These are phyloP conservation scores for Phycomyces blakesleeanus DNA, from an alignment of 192 early-diverging fungal species.

Conservation along the genomic window DNA sequence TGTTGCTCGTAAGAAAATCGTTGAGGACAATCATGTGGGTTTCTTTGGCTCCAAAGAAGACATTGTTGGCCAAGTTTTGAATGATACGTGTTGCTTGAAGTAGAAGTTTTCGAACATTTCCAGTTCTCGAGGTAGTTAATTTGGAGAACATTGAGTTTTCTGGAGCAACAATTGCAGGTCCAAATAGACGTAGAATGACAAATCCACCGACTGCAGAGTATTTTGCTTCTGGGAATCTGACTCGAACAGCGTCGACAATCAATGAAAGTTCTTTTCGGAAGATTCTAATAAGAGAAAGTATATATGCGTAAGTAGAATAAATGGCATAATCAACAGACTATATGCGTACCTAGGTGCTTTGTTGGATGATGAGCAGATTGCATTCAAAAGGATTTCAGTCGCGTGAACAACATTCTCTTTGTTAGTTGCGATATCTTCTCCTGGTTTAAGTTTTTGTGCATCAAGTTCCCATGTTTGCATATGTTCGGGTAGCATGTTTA, in stretches of 20 bases:
- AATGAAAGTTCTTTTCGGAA: slow-evolving; percentile 78
- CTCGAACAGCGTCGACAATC: slow-evolving; percentile 68
- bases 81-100: slow-evolving; percentile 91
- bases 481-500: slow-evolving; percentile 38
- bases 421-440: slow-evolving; percentile 67
- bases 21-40: slow-evolving; percentile 87
- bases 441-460: slow-evolving; percentile 63
- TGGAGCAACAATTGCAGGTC: slow-evolving; percentile 89
- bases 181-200: slow-evolving; percentile 91
- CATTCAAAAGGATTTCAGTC: slow-evolving; percentile 71
- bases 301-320: too few species aligned
- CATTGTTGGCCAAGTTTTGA: slow-evolving; percentile 94
- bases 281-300: slow-evolving; percentile 28
- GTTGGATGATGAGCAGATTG: slow-evolving; percentile 67
- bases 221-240: slow-evolving; percentile 77
- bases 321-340: too few species aligned
- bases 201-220: slow-evolving; percentile 89
- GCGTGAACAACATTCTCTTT: slow-evolving; percentile 69
- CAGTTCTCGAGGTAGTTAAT: slow-evolving; percentile 50
- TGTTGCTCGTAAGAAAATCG: slow-evolving; percentile 79
- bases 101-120: slow-evolving; percentile 75
- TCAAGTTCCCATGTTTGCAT: slow-evolving; percentile 81
- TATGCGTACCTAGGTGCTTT: slow-evolving; percentile 60
- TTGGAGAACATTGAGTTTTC: slow-evolving; percentile 71
- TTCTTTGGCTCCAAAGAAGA: slow-evolving; percentile 95